phyloP scores from a whole-genome alignment of 768 basidiomycete genomes.

The Termitomyces sp. region DNA sequence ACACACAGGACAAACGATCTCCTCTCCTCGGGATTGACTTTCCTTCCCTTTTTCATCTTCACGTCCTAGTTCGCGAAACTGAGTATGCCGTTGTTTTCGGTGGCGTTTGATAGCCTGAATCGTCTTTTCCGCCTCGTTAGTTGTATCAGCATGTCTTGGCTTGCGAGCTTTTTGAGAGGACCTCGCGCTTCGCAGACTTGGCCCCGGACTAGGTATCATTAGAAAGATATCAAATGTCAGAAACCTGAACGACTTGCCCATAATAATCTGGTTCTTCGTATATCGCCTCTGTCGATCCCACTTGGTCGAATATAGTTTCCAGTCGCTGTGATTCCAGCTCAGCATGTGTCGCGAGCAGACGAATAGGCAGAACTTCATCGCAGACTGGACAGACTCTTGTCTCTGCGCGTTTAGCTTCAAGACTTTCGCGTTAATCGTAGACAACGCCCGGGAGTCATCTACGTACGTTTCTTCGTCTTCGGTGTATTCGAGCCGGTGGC shows the following conservation, averaged over 20 bases:
- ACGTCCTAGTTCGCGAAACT: slow-evolving; percentile 60
- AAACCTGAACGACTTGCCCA: slow-evolving; percentile 33
- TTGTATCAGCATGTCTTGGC: slow-evolving; percentile 28
- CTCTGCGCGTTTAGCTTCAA: slow-evolving; percentile 64
- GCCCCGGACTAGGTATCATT: slow-evolving; percentile 21
- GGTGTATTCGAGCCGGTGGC: slow-evolving; percentile 21
- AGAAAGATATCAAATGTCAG: background rate
- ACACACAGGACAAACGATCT: slow-evolving; percentile 33
- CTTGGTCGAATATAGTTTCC: slow-evolving; percentile 56
- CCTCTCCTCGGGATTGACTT: slow-evolving; percentile 28
- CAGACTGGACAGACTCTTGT: slow-evolving; percentile 75
- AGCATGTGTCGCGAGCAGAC: slow-evolving; percentile 61
- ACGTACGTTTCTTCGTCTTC: slow-evolving; percentile 47
- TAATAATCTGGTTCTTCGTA: slow-evolving; percentile 52
- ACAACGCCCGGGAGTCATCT: background rate
- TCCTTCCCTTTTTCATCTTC: slow-evolving; percentile 44
- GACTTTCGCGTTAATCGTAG: background rate
- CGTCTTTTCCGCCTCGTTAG: slow-evolving; percentile 44
- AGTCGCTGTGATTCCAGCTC: slow-evolving; percentile 65
- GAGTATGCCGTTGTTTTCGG: slow-evolving; percentile 63
- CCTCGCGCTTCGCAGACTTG: slow-evolving; percentile 31
- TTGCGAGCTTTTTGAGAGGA: slow-evolving; percentile 37
- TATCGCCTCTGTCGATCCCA: slow-evolving; percentile 57
- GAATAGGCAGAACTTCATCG: slow-evolving; percentile 64
- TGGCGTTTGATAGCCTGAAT: slow-evolving; percentile 62